Percentiles rank a stretch among this genome's conserved stretches.
Evolutionary conservation across 257 asterid species (phyloP).

Genomic region (Nicotiana paniculata): DNA sequence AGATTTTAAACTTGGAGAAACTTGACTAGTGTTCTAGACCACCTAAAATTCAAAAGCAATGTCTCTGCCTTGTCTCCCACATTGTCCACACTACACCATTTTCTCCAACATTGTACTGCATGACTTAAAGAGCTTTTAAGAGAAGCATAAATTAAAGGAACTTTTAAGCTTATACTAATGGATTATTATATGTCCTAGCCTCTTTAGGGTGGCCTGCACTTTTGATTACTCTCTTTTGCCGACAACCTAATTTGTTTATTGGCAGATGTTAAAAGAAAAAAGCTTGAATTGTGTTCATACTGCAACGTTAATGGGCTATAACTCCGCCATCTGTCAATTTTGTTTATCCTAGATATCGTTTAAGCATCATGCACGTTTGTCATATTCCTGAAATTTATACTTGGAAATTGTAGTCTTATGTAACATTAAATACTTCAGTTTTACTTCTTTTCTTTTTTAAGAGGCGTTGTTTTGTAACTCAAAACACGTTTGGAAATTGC

Average conservation of each 20-base stretch:
- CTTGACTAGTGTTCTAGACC: background rate
- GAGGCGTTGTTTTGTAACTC: too few relatives aligned
- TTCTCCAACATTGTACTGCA: conserved; percentile 5
- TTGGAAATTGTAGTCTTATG: background rate
- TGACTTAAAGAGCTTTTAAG: background rate
- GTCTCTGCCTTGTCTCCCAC: conserved; percentile 60
- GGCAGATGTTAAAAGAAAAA: background rate
- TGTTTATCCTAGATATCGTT: background rate
- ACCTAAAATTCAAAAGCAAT: conserved; percentile 27
- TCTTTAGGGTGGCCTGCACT: conserved; percentile 15
- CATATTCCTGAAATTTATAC: background rate
- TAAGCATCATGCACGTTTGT: background rate
- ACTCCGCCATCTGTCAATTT: background rate
- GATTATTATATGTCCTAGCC: too few relatives aligned
- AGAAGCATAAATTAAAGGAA: too few relatives aligned
- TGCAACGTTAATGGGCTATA: background rate
- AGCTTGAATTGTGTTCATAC: background rate
- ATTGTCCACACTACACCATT: background rate
- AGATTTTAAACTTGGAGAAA: too few relatives aligned
- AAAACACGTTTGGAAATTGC: background rate
- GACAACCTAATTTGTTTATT: background rate
- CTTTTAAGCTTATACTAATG: too few relatives aligned
- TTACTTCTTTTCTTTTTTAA: background rate
- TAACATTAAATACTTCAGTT: background rate
- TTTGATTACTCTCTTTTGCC: conserved; percentile 12